Conservation (phyloP, 2,329 filamentous ascomycete species). For the Colletotrichum graminicola region DNA sequence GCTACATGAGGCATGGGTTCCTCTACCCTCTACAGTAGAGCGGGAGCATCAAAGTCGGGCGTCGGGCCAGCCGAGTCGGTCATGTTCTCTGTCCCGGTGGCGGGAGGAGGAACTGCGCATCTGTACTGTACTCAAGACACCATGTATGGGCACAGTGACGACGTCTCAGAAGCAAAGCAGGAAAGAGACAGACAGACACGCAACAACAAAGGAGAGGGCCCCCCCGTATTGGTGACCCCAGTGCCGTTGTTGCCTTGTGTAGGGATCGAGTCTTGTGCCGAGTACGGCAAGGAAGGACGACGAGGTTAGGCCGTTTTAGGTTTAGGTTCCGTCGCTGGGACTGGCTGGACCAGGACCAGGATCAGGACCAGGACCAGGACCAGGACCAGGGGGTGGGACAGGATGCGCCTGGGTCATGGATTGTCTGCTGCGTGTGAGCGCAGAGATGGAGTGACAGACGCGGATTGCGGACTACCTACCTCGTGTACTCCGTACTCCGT, state of each 20-base stretch:
- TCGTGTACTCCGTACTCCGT: too few species aligned
- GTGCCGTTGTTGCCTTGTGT: background rate
- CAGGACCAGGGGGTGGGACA: background rate
- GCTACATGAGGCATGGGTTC: background rate
- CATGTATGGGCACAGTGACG: conserved; percentile 29
- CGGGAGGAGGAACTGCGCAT: conserved; percentile 1
- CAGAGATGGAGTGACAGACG: background rate
- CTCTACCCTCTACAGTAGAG: too few species aligned
- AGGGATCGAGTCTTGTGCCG: conserved; percentile 7
- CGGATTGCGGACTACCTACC: background rate
- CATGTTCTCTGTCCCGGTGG: conserved; percentile 15
- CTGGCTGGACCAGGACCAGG: conserved; percentile 11
- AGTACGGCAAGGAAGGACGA: conserved; percentile 1
- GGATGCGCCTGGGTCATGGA: conserved; percentile 15
- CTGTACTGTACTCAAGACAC: background rate
- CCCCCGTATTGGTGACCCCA: conserved; percentile 1
- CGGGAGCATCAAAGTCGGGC: conserved; percentile 9
- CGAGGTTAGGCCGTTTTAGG: conserved; percentile 7
- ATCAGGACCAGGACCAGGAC: too few species aligned
- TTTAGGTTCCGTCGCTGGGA: conserved; percentile 13
- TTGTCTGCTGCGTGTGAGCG: background rate
- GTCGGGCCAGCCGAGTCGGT: conserved; percentile 33
- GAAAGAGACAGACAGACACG: conserved; percentile 12
- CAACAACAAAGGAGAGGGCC: conserved; percentile 2
- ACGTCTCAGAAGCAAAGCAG: conserved; percentile 27